Conservation (phyloP, 129 eudicot species). For the Flaveria bidentis region DNA sequence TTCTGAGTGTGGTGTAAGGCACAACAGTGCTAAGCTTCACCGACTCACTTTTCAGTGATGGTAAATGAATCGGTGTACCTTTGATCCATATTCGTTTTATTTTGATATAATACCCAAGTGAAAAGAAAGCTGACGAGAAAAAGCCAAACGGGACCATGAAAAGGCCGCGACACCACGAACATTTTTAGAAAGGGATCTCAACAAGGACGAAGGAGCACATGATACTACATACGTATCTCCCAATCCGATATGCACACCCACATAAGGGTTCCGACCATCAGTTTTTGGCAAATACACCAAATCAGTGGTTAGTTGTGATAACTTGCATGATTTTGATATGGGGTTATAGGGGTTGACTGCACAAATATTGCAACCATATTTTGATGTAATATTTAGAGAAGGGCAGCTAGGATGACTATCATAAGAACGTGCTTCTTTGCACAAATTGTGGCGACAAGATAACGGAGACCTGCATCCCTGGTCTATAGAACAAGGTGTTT, state of each 20-base stretch:
- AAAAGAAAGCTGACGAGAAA: constrained; percentile 36
- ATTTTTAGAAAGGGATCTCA: constrained; percentile 30
- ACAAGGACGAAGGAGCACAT: constrained; percentile 41
- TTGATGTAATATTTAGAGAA: constrained; percentile 6
- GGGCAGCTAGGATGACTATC: constrained; percentile 17
- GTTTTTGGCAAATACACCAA: constrained; percentile 9
- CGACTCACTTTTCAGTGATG: neutral
- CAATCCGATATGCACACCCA: neutral
- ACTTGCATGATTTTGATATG: constrained; percentile 34
- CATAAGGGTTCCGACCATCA: constrained; percentile 31
- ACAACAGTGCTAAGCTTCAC: constrained; percentile 28
- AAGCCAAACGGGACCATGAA: constrained; percentile 33
- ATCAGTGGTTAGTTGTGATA: constrained; percentile 32
- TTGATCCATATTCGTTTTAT: neutral
- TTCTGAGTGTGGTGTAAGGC: constrained; percentile 43
- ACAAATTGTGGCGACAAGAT: constrained; percentile 25
- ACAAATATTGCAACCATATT: constrained; percentile 25
- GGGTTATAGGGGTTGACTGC: constrained; percentile 42
- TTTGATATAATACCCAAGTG: neutral
- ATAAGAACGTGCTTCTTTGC: constrained; percentile 39
- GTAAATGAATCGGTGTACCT: neutral
- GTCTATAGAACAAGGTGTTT: too few relatives aligned
- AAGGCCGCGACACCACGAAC: constrained; percentile 42
- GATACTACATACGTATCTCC: constrained; percentile 9
- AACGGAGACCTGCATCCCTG: constrained; percentile 19